Conservation (phyloP, 371 early-diverging fungal species). For the Mucor saturninus region DNA sequence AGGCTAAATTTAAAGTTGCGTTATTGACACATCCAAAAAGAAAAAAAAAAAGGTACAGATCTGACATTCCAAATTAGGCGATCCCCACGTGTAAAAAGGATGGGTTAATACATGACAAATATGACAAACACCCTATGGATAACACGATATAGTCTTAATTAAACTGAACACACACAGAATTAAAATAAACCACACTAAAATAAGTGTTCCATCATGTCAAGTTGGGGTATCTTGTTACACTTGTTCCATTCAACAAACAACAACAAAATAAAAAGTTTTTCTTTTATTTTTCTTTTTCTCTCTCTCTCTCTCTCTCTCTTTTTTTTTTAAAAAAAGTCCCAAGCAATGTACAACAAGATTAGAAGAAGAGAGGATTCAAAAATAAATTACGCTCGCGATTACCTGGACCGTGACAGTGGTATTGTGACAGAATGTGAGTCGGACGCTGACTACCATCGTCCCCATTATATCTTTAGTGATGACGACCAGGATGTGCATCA, state of each 20-base stretch:
- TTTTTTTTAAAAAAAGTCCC: neutral
- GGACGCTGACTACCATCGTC: slow-evolving; percentile 25
- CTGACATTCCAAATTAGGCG: too few species aligned
- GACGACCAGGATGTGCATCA: slow-evolving; percentile 37
- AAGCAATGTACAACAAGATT: slow-evolving; percentile 2
- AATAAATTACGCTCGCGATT: neutral
- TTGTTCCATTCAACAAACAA: neutral
- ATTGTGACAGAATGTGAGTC: slow-evolving; percentile 41
- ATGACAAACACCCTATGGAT: too few species aligned
- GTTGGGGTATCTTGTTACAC: neutral
- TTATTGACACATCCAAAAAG: too few species aligned
- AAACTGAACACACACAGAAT: too few species aligned
- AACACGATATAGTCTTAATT: too few species aligned
- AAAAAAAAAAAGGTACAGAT: too few species aligned
- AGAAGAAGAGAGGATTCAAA: neutral
- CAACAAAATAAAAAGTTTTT: neutral
- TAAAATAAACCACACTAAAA: too few species aligned
- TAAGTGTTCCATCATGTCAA: neutral
- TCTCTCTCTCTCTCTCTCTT: neutral
- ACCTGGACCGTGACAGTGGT: slow-evolving; percentile 43
- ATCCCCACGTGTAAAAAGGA: too few species aligned
- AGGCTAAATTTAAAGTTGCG: too few species aligned
- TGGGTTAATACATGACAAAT: too few species aligned
- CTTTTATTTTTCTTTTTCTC: neutral
- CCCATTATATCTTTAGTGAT: slow-evolving; percentile 47